Evolutionary conservation across 164 flowering plant genomes (phyloP).

Genomic region (Stephania cephalantha): DNA sequence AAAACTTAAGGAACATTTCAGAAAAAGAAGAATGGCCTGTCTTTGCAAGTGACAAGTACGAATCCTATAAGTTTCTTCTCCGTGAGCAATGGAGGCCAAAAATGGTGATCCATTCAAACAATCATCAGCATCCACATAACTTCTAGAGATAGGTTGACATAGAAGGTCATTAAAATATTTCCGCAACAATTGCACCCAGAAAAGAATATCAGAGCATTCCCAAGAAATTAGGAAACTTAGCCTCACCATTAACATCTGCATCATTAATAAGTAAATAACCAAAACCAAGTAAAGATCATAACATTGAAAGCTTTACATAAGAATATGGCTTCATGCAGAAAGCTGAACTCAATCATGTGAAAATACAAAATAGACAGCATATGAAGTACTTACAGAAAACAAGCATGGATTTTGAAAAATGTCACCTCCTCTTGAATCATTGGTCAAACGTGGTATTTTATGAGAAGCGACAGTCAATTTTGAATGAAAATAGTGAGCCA

Average conservation of each 20-base stretch:
- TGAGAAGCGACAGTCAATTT: background rate
- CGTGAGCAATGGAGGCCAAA: slow-evolving; percentile 26
- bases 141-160: slow-evolving; percentile 27
- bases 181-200: slow-evolving; percentile 63
- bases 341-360: background rate
- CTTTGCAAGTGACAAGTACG: slow-evolving; percentile 52
- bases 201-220: slow-evolving; percentile 27
- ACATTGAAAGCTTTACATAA: background rate
- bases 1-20: slow-evolving; percentile 57
- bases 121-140: slow-evolving; percentile 19
- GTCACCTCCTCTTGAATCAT: background rate
- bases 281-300: slow-evolving; percentile 2
- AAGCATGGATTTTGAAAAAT: background rate
- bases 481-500: background rate
- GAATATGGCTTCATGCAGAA: too few species aligned
- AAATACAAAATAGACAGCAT: background rate
- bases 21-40: slow-evolving; percentile 53
- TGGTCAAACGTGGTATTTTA: background rate
- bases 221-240: slow-evolving; percentile 34
- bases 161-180: slow-evolving; percentile 54
- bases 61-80: slow-evolving; percentile 9
- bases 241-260: slow-evolving; percentile 77
- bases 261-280: background rate
- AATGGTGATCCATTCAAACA: slow-evolving; percentile 74
- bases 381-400: background rate